Conservation (phyloP, 805 yeast genomes). For the Kodamaea kakaduensis region DNA sequence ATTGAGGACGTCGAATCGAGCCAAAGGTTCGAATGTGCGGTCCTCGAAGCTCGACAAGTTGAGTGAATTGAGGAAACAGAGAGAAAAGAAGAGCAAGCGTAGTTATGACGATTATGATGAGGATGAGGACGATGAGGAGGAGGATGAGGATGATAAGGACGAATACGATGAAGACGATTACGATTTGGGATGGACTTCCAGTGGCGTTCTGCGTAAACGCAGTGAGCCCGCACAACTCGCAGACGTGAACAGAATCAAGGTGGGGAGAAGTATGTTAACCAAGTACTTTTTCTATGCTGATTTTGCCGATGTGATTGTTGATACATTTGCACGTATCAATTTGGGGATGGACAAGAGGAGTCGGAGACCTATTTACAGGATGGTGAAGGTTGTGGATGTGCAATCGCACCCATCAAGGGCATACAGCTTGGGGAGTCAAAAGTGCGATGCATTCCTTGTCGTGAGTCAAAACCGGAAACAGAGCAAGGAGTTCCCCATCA, state of each 20-base stretch:
- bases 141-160: constrained; percentile 31
- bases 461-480: constrained; percentile 79
- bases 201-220: constrained; percentile 14
- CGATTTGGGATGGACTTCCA: constrained; percentile 13
- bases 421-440: constrained; percentile 40
- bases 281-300: constrained; percentile 80
- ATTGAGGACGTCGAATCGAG: constrained; percentile 38
- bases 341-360: constrained; percentile 66
- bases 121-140: constrained; percentile 23
- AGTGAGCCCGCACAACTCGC: constrained; percentile 46
- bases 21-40: constrained; percentile 22
- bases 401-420: constrained; percentile 39
- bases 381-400: constrained; percentile 75
- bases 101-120: constrained; percentile 8
- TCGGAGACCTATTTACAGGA: constrained; percentile 65
- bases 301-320: constrained; percentile 64
- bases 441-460: constrained; percentile 52
- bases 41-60: constrained; percentile 50
- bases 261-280: constrained; percentile 74
- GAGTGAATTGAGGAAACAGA: constrained; percentile 69
- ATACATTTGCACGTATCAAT: constrained; percentile 79
- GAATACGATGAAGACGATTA: constrained; percentile 35
- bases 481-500: constrained; percentile 72
- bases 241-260: constrained; percentile 68
- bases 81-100: constrained; percentile 57